phyloP scores from a whole-genome alignment of 2,329 filamentous ascomycete genomes.

The Paraconiothyrium sp. region DNA sequence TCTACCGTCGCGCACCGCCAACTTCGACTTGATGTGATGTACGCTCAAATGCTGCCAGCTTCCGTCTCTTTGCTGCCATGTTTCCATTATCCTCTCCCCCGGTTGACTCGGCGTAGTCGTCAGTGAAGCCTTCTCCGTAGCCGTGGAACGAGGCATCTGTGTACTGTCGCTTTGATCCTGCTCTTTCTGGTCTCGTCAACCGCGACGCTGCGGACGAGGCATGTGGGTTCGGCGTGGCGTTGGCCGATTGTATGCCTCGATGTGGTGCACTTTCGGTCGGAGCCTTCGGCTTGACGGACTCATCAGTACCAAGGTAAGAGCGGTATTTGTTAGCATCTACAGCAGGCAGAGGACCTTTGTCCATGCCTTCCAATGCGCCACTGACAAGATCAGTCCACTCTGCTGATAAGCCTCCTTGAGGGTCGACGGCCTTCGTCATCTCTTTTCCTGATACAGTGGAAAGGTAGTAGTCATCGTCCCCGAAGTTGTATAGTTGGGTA shows the following conservation, averaged over 20 bases:
- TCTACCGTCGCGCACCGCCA: slow-evolving; percentile 47
- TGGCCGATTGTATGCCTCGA: slow-evolving; percentile 30
- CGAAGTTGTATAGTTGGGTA: slow-evolving; percentile 46
- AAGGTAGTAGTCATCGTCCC: slow-evolving; percentile 54
- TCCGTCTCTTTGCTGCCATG: slow-evolving; percentile 44
- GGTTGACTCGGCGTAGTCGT: slow-evolving; percentile 77
- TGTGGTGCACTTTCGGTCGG: slow-evolving; percentile 32
- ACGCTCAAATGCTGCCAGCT: slow-evolving; percentile 47
- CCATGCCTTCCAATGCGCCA: slow-evolving; percentile 53
- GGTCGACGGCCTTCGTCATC: slow-evolving; percentile 43
- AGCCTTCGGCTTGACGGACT: slow-evolving; percentile 44
- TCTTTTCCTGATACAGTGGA: slow-evolving; percentile 53
- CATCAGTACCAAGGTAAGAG: slow-evolving; percentile 56
- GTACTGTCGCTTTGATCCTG: slow-evolving; percentile 78
- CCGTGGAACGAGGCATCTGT: slow-evolving; percentile 78
- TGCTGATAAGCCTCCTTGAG: slow-evolving; percentile 33
- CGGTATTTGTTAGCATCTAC: slow-evolving; percentile 55
- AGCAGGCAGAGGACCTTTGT: slow-evolving; percentile 53
- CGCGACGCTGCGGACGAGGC: slow-evolving; percentile 55
- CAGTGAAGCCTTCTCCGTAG: slow-evolving; percentile 75
- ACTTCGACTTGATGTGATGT: slow-evolving; percentile 48
- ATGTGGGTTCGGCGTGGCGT: slow-evolving; percentile 42
- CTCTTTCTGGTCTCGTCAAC: slow-evolving; percentile 68
- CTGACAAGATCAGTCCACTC: slow-evolving; percentile 49
- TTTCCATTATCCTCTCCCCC: slow-evolving; percentile 71